Percentiles rank a stretch among this genome's conserved stretches.
These are phyloP conservation scores for Monosporascus sp. DNA, from an alignment of 2,329 filamentous ascomycete species.

Conservation along the genomic window DNA sequence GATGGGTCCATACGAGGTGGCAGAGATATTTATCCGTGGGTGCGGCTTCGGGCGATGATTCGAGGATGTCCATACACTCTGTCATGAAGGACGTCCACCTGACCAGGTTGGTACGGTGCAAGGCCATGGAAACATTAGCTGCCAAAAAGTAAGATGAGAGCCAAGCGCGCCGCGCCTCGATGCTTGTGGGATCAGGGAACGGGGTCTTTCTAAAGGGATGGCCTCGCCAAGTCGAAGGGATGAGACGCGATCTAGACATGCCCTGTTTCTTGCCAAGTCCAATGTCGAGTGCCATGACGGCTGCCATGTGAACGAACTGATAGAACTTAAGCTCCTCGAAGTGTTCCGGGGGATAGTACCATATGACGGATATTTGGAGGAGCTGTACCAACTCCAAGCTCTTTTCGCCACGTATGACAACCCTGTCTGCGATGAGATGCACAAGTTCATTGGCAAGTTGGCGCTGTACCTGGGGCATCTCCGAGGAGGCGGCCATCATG, in stretches of 20 bases:
- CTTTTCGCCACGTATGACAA: constrained; percentile 73
- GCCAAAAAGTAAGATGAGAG: constrained; percentile 55
- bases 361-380: constrained; percentile 68
- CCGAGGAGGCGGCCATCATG: constrained; percentile 59
- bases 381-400: constrained; percentile 78
- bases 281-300: constrained; percentile 77
- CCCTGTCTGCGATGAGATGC: constrained; percentile 65
- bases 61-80: constrained; percentile 52
- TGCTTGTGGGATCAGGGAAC: constrained; percentile 45
- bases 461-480: constrained; percentile 51
- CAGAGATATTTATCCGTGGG: constrained; percentile 53
- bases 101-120: constrained; percentile 56
- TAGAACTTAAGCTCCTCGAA: constrained; percentile 88
- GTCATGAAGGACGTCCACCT: constrained; percentile 56
- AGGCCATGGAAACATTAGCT: constrained; percentile 54
- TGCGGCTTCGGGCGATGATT: constrained; percentile 47
- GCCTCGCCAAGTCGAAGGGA: constrained; percentile 35
- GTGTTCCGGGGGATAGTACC: constrained; percentile 79
- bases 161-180: constrained; percentile 54
- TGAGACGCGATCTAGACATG: constrained; percentile 29
- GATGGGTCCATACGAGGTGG: constrained; percentile 54
- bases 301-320: constrained; percentile 75
- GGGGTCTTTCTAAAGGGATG: constrained; percentile 36
- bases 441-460: constrained; percentile 64
- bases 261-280: constrained; percentile 53